Conservation (phyloP, 1,139 yeast genomes). For the Wickerhamiella pararugosa region DNA sequence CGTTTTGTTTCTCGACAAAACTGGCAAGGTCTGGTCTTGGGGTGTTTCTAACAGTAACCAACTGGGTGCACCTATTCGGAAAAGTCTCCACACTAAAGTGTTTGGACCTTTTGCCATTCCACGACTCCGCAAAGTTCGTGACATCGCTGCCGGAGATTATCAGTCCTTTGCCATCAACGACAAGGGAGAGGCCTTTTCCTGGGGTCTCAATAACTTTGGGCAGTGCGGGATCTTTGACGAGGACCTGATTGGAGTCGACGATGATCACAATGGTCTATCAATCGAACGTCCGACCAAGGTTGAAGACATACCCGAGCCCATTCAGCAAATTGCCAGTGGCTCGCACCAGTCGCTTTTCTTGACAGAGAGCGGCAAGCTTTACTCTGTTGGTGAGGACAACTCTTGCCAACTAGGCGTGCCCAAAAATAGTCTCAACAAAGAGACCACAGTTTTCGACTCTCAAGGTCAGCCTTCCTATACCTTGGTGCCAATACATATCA, state of each 20-base stretch:
- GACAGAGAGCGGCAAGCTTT: slow-evolving; percentile 54
- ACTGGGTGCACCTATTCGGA: slow-evolving; percentile 45
- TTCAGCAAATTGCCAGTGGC: slow-evolving; percentile 68
- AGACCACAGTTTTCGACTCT: slow-evolving; percentile 42
- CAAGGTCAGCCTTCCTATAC: slow-evolving; percentile 78
- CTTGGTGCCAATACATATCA: slow-evolving; percentile 18
- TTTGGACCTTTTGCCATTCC: slow-evolving; percentile 23
- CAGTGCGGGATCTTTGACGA: slow-evolving; percentile 76
- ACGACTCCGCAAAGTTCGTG: slow-evolving; percentile 49
- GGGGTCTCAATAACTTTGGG: slow-evolving; percentile 96
- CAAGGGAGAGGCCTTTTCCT: slow-evolving; percentile 55
- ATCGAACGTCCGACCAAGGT: slow-evolving; percentile 59
- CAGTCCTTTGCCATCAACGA: slow-evolving; percentile 85
- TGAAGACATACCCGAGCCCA: slow-evolving; percentile 29
- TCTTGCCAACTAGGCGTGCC: slow-evolving; percentile 85
- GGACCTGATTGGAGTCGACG: slow-evolving; percentile 19
- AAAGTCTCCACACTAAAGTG: slow-evolving; percentile 21
- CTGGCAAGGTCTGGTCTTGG: slow-evolving; percentile 90
- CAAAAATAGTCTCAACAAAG: slow-evolving; percentile 40
- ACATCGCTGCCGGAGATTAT: slow-evolving; percentile 85
- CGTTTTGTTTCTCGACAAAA: slow-evolving; percentile 61
- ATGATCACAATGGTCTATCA: slow-evolving; percentile 42
- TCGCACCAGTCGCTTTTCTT: slow-evolving; percentile 85
- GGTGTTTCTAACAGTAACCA: slow-evolving; percentile 93
- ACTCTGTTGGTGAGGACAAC: slow-evolving; percentile 81